phyloP scores from a whole-genome alignment of 805 yeast species.

The Candida piceae region DNA sequence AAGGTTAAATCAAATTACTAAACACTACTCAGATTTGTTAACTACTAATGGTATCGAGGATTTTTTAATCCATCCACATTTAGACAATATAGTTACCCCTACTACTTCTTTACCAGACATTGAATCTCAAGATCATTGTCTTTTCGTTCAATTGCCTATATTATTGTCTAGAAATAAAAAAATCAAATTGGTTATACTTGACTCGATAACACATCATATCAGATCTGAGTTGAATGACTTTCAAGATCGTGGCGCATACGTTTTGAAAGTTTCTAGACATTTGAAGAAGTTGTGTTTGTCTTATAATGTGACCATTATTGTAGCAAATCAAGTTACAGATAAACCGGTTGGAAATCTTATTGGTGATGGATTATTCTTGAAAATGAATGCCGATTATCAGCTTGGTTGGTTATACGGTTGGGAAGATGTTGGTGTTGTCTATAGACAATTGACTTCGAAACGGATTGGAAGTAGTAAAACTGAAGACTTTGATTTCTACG shows the following conservation, averaged over 20 bases:
- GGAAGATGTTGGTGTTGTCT: constrained; percentile 39
- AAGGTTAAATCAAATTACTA: constrained; percentile 47
- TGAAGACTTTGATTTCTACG: too few species aligned
- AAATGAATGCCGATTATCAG: constrained; percentile 55
- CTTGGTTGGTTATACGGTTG: constrained; percentile 73
- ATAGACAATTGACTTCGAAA: constrained; percentile 23
- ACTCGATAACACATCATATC: constrained; percentile 79
- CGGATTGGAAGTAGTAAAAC: constrained; percentile 8
- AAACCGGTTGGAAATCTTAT: constrained; percentile 29
- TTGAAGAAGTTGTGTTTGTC: constrained; percentile 45
- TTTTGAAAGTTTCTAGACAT: constrained; percentile 39
- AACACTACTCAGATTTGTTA: constrained; percentile 25
- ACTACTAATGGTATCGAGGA: constrained; percentile 32
- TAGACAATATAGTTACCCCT: constrained; percentile 27
- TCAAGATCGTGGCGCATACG: constrained; percentile 38
- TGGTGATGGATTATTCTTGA: constrained; percentile 27
- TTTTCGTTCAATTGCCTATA: constrained; percentile 64
- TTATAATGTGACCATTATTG: constrained; percentile 54
- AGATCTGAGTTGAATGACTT: constrained; percentile 50
- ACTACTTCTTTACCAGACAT: constrained; percentile 39
- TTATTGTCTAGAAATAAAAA: constrained; percentile 36
- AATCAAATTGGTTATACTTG: constrained; percentile 61
- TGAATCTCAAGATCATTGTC: constrained; percentile 68
- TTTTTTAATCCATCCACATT: constrained; percentile 27
- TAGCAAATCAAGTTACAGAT: constrained; percentile 80